Evolutionary conservation across 345 rosid species (phyloP), one percentile per base, ranked within the genome.

Genomic region (Acer negundo): DNA sequence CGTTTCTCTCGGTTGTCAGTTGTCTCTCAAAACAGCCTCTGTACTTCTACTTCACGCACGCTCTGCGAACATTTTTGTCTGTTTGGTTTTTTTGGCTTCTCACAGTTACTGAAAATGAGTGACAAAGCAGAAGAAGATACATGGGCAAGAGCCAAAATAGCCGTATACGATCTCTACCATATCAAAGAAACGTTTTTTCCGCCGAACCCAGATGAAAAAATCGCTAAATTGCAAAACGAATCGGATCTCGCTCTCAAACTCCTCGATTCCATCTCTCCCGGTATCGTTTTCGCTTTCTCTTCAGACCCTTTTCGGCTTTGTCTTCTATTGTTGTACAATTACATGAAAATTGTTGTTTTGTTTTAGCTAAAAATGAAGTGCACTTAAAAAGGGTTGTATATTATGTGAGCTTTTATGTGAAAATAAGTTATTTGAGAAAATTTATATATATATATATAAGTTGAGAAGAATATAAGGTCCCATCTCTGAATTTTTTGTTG

Each of bases 121-220:
- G 3, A 70, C 47, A 69, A 23, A 73, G 62, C 44, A 31, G 80
- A 75, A 53, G 85, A 51, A 49, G 85, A 86, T 66, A 26, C 64
- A 20, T 84, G 90, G 90, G 85, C 53, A 23, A 80, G 61, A 67
- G 87, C 84, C 55, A 42, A 26, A 7, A 82, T 61, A 77, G 87
- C 90, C 8, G 89, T 80, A 8, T 86, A 84, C 35, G 83, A 88
- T 75, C 87, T 91, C 66, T 89, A 91, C 81, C 58, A 72, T 2
- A 51, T 85, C 40, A 78, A 90, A 20, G 93, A 89, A 80, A 89
- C 93, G 3, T 89, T 85, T 83, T 91, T 89, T 84, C 89, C 93
- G 1, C 59, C n/a, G 51, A 82, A 86, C 75, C 91, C 91, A 6
- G 81, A 76, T 35, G 91, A 91, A 59, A 91, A 87, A 77, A 67